A percentile compares a stretch with the other conserved stretches of the same genome.
phyloP scores from a whole-genome alignment of 306 rosid genomes.

The Spatholobus suberectus region DNA sequence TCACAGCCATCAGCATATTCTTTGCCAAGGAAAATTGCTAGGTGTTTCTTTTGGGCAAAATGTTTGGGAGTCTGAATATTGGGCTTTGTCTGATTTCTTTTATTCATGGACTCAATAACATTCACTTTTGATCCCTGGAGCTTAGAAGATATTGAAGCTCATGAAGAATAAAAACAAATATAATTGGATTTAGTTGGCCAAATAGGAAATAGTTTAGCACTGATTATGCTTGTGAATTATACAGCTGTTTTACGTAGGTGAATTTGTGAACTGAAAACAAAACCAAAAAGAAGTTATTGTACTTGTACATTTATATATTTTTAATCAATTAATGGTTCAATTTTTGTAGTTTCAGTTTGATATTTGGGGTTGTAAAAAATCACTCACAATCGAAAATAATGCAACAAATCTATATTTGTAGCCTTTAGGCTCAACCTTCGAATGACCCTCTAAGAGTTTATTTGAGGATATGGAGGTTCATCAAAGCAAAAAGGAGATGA shows the following conservation, averaged over 20 bases:
- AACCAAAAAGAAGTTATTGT: neutral
- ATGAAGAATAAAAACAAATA: conserved; percentile 2
- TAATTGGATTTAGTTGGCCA: conserved; percentile 1
- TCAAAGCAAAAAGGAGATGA: neutral
- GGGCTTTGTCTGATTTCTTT: neutral
- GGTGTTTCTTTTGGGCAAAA: conserved; percentile 52
- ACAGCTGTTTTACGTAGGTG: neutral
- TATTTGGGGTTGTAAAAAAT: neutral
- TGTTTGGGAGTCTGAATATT: conserved; percentile 51
- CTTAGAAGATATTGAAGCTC: conserved; percentile 22
- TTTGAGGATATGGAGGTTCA: neutral
- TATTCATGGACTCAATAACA: neutral
- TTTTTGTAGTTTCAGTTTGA: neutral
- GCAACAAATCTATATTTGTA: neutral
- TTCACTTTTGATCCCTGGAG: neutral
- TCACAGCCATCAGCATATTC: conserved; percentile 60
- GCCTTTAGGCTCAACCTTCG: neutral
- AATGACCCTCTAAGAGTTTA: neutral
- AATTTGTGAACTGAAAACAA: conserved; percentile 4
- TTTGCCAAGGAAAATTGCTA: conserved; percentile 59
- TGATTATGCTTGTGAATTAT: conserved; percentile 32
- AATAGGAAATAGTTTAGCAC: conserved; percentile 35
- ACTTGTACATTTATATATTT: conserved; percentile 29
- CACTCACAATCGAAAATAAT: neutral
- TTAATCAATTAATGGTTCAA: conserved; percentile 4